These are phyloP conservation scores for Eucalyptus erythrocorys DNA, from an alignment of 345 rosid species.

Conservation along the genomic window DNA sequence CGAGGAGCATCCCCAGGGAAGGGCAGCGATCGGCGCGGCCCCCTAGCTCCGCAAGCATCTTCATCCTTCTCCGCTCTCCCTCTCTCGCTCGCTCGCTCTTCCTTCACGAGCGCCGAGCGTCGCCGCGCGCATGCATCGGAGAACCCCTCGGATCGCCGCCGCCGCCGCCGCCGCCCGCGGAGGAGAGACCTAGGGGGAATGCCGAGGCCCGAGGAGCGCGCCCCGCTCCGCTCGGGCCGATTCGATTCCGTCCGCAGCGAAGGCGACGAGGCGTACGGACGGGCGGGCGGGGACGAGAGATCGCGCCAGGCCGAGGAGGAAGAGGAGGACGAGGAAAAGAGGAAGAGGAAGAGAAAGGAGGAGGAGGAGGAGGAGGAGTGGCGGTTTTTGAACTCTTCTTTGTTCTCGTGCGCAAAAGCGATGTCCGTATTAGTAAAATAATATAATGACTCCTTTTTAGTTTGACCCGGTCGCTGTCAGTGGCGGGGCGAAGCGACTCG, in stretches of 20 bases:
- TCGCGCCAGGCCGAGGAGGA: not conserved
- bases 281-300: not conserved
- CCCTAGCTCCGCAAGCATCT: not conserved
- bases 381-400: not conserved
- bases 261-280: not conserved
- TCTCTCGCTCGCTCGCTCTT: not conserved
- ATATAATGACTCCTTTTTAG: not conserved
- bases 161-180: not conserved
- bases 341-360: not conserved
- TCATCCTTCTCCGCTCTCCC: not conserved
- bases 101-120: not conserved
- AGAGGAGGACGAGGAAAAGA: not conserved
- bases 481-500: not conserved
- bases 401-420: not conserved
- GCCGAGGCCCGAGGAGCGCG: not conserved
- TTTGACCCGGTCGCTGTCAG: not conserved
- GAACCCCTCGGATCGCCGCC: not conserved
- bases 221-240: not conserved
- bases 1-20: slow-evolving; percentile 7
- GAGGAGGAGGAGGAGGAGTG: not conserved
- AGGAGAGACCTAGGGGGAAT: not conserved
- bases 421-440: not conserved
- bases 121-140: not conserved
- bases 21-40: slow-evolving; percentile 1
- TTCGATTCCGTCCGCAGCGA: not conserved